These are phyloP conservation scores for Emydomyces testavorans DNA, from an alignment of 2,329 filamentous ascomycete species.

Conservation along the genomic window DNA sequence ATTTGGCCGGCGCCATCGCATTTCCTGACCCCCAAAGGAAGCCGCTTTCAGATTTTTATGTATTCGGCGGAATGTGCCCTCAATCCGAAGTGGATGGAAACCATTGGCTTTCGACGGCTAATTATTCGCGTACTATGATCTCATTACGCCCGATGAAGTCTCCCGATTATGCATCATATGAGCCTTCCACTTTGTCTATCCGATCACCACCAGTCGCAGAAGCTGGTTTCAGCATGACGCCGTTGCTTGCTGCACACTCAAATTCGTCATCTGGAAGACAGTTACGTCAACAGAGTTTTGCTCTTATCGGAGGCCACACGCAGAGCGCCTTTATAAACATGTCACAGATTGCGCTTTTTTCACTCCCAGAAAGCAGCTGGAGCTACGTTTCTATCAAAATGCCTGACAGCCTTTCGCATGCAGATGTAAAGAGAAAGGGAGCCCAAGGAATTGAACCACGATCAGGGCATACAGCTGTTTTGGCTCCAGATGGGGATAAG, in stretches of 20 bases:
- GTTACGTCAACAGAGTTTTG: conserved; percentile 64
- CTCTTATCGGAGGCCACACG: conserved; percentile 79
- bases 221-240: conserved; percentile 76
- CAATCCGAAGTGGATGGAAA: conserved; percentile 29
- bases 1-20: conserved; percentile 49
- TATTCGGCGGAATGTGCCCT: conserved; percentile 88
- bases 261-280: conserved; percentile 51
- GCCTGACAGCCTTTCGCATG: background rate
- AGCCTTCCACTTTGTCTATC: conserved; percentile 38
- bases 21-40: conserved; percentile 50
- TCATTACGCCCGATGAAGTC: conserved; percentile 34
- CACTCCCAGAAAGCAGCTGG: conserved; percentile 76
- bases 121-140: conserved; percentile 76
- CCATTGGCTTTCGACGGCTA: conserved; percentile 56
- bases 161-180: conserved; percentile 25
- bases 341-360: conserved; percentile 80
- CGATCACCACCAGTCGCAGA: conserved; percentile 62
- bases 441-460: conserved; percentile 55
- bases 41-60: conserved; percentile 46
- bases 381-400: conserved; percentile 59
- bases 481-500: conserved; percentile 66
- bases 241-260: conserved; percentile 57
- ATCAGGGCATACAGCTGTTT: conserved; percentile 76
- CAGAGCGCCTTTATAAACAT: conserved; percentile 80
- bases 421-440: conserved; percentile 23